Conservation (phyloP, 257 asterid species). For the Avicennia marina region DNA sequence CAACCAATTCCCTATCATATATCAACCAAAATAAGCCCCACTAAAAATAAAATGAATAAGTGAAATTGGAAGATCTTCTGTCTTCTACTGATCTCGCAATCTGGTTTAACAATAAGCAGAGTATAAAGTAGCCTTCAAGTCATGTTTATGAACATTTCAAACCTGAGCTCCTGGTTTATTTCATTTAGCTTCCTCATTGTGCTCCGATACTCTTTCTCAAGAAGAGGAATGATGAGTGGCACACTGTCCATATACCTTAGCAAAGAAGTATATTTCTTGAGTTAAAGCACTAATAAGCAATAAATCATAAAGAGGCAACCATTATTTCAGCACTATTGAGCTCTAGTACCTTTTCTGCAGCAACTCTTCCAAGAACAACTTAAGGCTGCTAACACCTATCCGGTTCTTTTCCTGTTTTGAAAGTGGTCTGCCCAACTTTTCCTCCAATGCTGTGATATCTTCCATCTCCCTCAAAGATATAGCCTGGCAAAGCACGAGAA, state of each 20-base stretch:
- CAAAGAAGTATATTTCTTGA: constrained; percentile 18
- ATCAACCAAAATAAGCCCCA: constrained; percentile 1
- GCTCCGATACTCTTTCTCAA: constrained; percentile 81
- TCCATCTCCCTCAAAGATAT: constrained; percentile 77
- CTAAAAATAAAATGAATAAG: not conserved
- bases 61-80: not conserved
- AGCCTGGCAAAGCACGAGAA: constrained; percentile 46
- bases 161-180: constrained; percentile 90
- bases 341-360: constrained; percentile 62
- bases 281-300: constrained; percentile 17
- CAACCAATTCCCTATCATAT: not conserved
- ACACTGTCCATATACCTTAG: constrained; percentile 92
- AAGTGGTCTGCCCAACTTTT: constrained; percentile 87
- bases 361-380: constrained; percentile 89
- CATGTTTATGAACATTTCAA: constrained; percentile 10
- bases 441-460: constrained; percentile 80
- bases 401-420: constrained; percentile 81
- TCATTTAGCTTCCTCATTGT: constrained; percentile 78
- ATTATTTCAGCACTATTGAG: constrained; percentile 11
- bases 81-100: constrained; percentile 4
- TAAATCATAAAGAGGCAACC: constrained; percentile 10
- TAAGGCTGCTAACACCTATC: constrained; percentile 90
- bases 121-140: constrained; percentile 1
- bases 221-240: constrained; percentile 90
- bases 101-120: constrained; percentile 5